Evolutionary conservation across 805 yeast genomes (phyloP).

Genomic region (Metschnikowia amazonensis): DNA sequence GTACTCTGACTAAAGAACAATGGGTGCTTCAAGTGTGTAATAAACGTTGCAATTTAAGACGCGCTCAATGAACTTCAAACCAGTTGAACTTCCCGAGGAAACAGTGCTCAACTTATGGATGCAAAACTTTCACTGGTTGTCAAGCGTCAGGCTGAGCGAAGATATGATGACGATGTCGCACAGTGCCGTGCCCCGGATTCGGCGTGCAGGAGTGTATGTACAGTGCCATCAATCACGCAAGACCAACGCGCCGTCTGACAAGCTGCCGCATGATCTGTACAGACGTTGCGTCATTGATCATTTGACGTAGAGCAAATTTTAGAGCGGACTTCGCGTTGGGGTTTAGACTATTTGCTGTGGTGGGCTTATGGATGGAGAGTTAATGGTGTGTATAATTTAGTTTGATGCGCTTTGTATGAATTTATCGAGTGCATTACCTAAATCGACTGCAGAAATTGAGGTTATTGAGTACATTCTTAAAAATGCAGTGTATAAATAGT

Average conservation of each 20-base stretch:
- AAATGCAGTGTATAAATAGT: no score
- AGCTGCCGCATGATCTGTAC: not conserved
- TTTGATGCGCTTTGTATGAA: not conserved
- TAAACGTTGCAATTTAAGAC: not conserved
- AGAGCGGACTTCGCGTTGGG: not conserved
- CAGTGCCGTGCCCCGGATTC: constrained; percentile 2
- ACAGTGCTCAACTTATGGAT: not conserved
- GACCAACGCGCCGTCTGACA: constrained; percentile 1
- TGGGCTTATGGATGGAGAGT: no score
- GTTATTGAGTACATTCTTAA: no score
- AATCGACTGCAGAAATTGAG: no score
- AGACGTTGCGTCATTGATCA: not conserved
- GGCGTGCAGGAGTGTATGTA: constrained; percentile 1
- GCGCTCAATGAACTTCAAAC: no score
- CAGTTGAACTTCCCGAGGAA: not conserved
- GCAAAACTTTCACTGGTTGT: not conserved
- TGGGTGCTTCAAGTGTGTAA: not conserved
- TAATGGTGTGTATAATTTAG: no score
- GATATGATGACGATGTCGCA: not conserved
- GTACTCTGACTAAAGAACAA: not conserved
- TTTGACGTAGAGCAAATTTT: not conserved
- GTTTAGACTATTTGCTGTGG: no score
- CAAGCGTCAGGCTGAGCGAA: not conserved
- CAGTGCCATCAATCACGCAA: not conserved
- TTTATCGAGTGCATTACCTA: not conserved